Conservation (phyloP, 768 basidiomycete species). For the Solioccasus polychromus region DNA sequence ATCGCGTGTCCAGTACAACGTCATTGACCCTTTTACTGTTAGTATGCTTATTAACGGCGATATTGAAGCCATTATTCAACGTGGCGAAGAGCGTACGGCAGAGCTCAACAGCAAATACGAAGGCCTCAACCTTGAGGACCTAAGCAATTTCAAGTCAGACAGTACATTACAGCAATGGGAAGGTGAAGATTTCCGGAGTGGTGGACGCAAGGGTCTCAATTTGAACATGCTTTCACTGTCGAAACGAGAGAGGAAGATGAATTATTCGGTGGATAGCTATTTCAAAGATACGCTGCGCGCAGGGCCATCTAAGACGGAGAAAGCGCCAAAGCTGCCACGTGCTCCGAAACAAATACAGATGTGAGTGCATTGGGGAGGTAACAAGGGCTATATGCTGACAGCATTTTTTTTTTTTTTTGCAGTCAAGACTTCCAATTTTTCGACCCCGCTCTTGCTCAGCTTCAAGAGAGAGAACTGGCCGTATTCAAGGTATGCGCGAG, state of each 20-base stretch:
- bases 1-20: background rate
- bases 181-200: conserved; percentile 85
- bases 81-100: conserved; percentile 86
- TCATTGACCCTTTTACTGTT: background rate
- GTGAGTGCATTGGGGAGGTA: conserved; percentile 41
- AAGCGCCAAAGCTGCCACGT: conserved; percentile 77
- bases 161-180: conserved; percentile 93
- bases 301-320: conserved; percentile 75
- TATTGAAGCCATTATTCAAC: conserved; percentile 90
- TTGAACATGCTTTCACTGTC: conserved; percentile 82
- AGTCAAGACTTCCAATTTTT: conserved; percentile 99
- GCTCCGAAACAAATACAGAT: conserved; percentile 86
- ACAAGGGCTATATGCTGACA: background rate
- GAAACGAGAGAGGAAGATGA: conserved; percentile 90
- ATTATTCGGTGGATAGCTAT: conserved; percentile 94
- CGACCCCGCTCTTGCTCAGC: conserved; percentile 69
- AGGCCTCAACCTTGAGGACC: conserved; percentile 85
- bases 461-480: conserved; percentile 86
- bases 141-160: conserved; percentile 96
- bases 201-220: conserved; percentile 70
- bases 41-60: conserved; percentile 82
- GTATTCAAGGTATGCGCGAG: conserved; percentile 59
- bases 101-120: conserved; percentile 93
- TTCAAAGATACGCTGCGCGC: conserved; percentile 89
- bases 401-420: conserved; percentile 2